Evolutionary conservation across 306 rosid genomes (phyloP).

Genomic region (Acmispon strigosus): DNA sequence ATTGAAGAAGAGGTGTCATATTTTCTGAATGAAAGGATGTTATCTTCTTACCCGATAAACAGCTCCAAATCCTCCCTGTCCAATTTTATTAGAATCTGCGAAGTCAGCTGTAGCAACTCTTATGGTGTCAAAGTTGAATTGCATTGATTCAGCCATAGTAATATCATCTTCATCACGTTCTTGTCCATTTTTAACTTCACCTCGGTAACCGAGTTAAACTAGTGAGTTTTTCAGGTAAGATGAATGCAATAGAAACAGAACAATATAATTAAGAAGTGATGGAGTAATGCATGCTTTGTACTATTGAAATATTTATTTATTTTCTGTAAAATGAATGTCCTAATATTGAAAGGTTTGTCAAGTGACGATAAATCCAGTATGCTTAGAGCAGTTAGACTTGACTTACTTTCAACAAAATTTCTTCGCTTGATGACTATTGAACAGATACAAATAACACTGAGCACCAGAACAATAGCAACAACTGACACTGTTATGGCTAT

Average conservation of each 20-base stretch:
- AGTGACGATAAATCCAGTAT: background rate
- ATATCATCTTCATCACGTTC: slow-evolving; percentile 16
- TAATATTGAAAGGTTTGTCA: background rate
- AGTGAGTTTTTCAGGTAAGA: background rate
- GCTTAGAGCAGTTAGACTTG: background rate
- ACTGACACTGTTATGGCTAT: background rate
- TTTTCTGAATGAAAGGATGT: background rate
- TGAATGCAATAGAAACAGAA: background rate
- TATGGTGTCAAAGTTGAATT: slow-evolving; percentile 17
- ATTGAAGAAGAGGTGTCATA: no score
- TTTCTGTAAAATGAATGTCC: no score
- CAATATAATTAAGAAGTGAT: no score
- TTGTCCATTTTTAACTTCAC: background rate
- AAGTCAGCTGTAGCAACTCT: slow-evolving; percentile 24
- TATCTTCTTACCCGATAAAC: slow-evolving; percentile 26
- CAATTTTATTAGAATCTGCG: slow-evolving; percentile 27
- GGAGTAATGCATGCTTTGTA: no score
- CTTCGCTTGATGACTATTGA: background rate
- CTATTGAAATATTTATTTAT: no score
- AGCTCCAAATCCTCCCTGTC: slow-evolving; percentile 35
- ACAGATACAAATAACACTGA: background rate
- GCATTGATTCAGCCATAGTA: background rate
- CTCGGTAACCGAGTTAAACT: background rate
- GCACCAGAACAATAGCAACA: background rate
- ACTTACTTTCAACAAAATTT: background rate